Base-by-base conservation (phyloP, 495 filamentous ascomycete genomes). In the Aspergillus mulundensis region DNA sequence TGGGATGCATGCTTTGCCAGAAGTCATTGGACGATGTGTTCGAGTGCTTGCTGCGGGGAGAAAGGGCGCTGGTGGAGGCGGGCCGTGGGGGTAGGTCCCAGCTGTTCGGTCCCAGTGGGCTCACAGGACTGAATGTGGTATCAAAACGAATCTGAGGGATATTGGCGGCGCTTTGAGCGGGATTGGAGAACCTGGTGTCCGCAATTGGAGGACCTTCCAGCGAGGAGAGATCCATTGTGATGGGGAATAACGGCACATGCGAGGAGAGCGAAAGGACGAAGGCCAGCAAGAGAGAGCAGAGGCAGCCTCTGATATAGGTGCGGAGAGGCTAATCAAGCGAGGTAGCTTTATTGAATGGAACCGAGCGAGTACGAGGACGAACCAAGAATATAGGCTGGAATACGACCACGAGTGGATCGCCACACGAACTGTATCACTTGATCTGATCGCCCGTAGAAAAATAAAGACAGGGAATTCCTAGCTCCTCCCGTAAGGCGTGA, bases 171-270 rank as follows among this genome's bases (percentile, higher is more conserved):
- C 43, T 41, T 8, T 53, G 24, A n/a, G 38, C n/a, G 38, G 39
- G 19, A 21, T 32, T 44, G 40, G 51, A 45, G 47, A 60, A 60
- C 20, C 58, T 53, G 18, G 41, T 38, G 36, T 72, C 63, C 10
- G 49, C 23, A 21, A 75, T 60, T 12, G 68, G 67, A 41, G 72
- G 70, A 11, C 72, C 72, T 60, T 72, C 72, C 11, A 75, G 61
- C 10, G 69, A 73, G 12, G 72, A 75, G 23, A 75, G 69, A 58
- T 72, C 70, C 61, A 72, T 69, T 42, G 50, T 25, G 38, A 53
- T 30, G 10, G 38, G 15, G 15, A 50, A 41, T 5, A 18, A 42
- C 1, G 50, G 25, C 44, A 43, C 43, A 10, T n/a, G 47, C 49
- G 19, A 12, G 38, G 23, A 12, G 16, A 14, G 20, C 12, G 24